Evolutionary conservation across 768 basidiomycete genomes (phyloP).

Genomic region (Phylloporus sp.): DNA sequence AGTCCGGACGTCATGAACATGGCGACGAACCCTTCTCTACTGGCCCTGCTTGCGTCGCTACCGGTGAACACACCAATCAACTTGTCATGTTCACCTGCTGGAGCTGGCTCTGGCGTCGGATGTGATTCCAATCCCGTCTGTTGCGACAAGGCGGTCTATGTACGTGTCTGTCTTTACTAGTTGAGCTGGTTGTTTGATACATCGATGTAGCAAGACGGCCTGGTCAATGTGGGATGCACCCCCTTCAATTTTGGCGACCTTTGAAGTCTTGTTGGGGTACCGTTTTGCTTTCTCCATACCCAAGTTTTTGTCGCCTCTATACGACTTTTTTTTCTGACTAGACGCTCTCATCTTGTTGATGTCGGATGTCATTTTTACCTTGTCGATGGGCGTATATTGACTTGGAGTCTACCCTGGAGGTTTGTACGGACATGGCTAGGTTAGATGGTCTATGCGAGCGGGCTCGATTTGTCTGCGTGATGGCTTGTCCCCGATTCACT

Average conservation of each 20-base stretch:
- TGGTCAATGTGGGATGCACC: conserved; percentile 27
- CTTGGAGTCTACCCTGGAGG: background rate
- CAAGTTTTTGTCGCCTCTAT: conserved; percentile 13
- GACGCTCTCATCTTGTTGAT: conserved; percentile 27
- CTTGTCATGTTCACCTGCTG: conserved; percentile 17
- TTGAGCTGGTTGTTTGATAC: background rate
- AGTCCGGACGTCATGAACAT: background rate
- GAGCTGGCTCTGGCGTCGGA: conserved; percentile 21
- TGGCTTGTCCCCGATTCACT: conserved; percentile 18
- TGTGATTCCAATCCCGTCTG: conserved; percentile 22
- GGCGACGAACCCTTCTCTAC: conserved; percentile 3
- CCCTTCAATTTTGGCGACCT: conserved; percentile 8
- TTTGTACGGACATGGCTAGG: background rate
- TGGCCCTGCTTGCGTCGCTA: background rate
- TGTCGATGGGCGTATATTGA: conserved; percentile 11
- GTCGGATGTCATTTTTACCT: conserved; percentile 15
- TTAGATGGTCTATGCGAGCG: conserved; percentile 13
- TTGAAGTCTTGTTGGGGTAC: conserved; percentile 4
- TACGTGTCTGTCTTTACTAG: conserved; percentile 1
- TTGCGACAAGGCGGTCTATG: conserved; percentile 18
- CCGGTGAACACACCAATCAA: conserved; percentile 11
- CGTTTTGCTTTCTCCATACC: conserved; percentile 20
- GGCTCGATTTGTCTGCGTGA: conserved; percentile 1
- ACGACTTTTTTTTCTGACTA: conserved; percentile 13
- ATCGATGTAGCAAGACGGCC: conserved; percentile 11